Base-by-base conservation (phyloP, 306 rosid genomes). In the Acmispon strigosus region DNA sequence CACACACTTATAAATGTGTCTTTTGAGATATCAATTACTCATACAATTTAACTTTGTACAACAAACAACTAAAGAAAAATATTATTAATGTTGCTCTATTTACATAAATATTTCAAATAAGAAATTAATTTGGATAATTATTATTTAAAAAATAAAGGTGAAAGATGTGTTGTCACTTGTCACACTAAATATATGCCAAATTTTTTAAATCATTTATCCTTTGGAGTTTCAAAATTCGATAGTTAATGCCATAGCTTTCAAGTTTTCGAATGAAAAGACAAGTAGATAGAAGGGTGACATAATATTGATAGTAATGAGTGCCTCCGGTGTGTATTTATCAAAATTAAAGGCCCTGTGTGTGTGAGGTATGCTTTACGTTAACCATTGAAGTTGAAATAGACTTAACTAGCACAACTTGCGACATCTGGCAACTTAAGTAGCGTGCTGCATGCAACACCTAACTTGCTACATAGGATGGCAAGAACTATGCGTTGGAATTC, bases 401-500 rank as follows among this genome's bases (percentile, higher is more conserved):
- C 15, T 27, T 73, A 4, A n/a, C 32, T 75, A 43, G 41, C 16
- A 41, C 66, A 56, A 41, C 70, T 72, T 78, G 74, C 15, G 24
- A 41, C 49, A 12, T 36, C 13, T 4, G 39, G 44, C 19, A 44
- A 49, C 37, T 44, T 61, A 52, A 44, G 56, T 5, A 52, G 80
- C 80, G 54, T 80, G 80, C 19, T 62, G 68, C 84, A 80, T 70
- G 84, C 84, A 75, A 42, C 14, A 44, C 68, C 60, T 47, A 55
- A 76, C 81, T 76, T 61, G 20, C 58, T 65, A 24, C 7, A 42
- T 8, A 24, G 19, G 34, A 67, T 76, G 62, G 80, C 79, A 45
- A 65, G 60, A 32, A 14, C 48, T 4, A 45, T 24, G 22, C 16
- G 34, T 60, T 10, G 29, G 5, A 73, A 39, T 32, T 32, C 8